These are phyloP conservation scores for Pleurotus ostreatus DNA, from an alignment of 768 basidiomycete species.

Conservation along the genomic window DNA sequence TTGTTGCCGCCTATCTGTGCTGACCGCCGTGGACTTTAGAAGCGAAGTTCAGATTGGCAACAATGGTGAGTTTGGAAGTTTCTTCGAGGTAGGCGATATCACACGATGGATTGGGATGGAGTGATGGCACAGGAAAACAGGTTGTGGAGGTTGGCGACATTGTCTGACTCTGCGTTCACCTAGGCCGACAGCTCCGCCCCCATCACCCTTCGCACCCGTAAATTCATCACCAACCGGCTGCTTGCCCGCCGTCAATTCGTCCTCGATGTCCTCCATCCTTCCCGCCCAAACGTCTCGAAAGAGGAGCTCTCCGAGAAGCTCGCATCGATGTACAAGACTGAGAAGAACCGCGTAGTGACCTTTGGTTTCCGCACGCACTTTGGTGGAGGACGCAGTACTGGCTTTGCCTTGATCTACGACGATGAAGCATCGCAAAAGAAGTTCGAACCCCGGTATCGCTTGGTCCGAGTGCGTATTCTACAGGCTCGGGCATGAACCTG, in stretches of 20 bases:
- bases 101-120: not conserved
- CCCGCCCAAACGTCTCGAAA: conserved; percentile 90
- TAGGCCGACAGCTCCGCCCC: conserved; percentile 80
- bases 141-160: too few relatives aligned
- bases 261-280: conserved; percentile 94
- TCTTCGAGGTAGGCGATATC: not conserved
- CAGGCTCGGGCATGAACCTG: not conserved
- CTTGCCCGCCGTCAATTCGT: conserved; percentile 95
- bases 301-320: conserved; percentile 91
- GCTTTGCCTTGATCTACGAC: conserved; percentile 97
- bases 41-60: conserved; percentile 15
- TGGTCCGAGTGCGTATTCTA: conserved; percentile 76
- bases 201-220: conserved; percentile 95
- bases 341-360: conserved; percentile 85
- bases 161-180: conserved; percentile 10
- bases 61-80: conserved; percentile 4
- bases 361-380: conserved; percentile 96
- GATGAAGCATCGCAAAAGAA: conserved; percentile 92
- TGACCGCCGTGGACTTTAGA: conserved; percentile 1
- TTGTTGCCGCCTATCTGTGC: not conserved
- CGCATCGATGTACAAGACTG: conserved; percentile 87
- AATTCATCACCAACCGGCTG: conserved; percentile 99
- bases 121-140: not conserved
- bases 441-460: conserved; percentile 94
- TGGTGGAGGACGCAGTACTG: conserved; percentile 97